These are phyloP conservation scores for Metarhizium guizhouense DNA, from an alignment of 2,329 filamentous ascomycete genomes.

Conservation along the genomic window DNA sequence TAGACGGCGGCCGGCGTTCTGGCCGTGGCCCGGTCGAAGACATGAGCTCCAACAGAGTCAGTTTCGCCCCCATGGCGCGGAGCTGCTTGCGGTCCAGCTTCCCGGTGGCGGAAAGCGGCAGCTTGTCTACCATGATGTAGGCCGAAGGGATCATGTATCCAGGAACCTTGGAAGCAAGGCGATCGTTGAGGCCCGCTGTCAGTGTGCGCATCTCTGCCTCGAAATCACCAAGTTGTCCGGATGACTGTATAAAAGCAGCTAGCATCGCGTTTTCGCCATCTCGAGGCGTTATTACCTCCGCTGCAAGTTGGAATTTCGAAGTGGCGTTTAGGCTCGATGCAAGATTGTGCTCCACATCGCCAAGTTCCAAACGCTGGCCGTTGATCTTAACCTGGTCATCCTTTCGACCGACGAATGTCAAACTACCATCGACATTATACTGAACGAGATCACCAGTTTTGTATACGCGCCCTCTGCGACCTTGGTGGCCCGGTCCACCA, in stretches of 20 bases:
- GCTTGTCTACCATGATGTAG: constrained; percentile 1
- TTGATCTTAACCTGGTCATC: constrained; percentile 47
- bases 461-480: constrained; percentile 8
- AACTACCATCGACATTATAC: constrained; percentile 22
- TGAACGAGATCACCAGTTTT: constrained; percentile 16
- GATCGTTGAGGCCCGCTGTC: not conserved
- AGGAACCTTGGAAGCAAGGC: not conserved
- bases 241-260: constrained; percentile 4
- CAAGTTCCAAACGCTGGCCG: constrained; percentile 23
- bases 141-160: constrained; percentile 2
- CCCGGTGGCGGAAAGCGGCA: constrained; percentile 1
- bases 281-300: constrained; percentile 5
- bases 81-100: constrained; percentile 4
- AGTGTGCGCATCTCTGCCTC: not conserved
- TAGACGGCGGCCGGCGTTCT: constrained; percentile 5
- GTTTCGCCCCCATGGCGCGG: not conserved
- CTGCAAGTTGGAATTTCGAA: not conserved
- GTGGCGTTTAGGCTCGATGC: not conserved
- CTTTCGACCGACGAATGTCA: constrained; percentile 37
- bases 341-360: constrained; percentile 5
- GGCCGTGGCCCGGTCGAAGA: not conserved
- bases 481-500: constrained; percentile 14
- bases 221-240: not conserved
- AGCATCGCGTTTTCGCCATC: constrained; percentile 3
- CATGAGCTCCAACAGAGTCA: not conserved